These are phyloP conservation scores for Cryphonectria nitschkei DNA, from an alignment of 2,329 filamentous ascomycete genomes.

Conservation along the genomic window DNA sequence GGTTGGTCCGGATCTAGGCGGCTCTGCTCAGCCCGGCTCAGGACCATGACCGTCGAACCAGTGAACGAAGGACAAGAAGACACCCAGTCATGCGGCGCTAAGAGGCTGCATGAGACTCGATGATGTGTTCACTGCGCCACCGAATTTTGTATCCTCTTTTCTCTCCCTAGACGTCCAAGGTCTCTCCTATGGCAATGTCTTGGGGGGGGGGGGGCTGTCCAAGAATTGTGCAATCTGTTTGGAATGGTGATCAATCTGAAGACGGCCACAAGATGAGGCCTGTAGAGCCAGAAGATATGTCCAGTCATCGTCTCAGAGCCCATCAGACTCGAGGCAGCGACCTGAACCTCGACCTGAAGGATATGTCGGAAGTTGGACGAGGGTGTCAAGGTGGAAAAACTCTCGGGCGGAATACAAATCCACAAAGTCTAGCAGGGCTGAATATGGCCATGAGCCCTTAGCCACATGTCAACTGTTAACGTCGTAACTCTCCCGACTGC, in stretches of 20 bases:
- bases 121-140: conserved; percentile 9
- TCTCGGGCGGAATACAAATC: neutral
- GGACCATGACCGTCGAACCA: neutral
- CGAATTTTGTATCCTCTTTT: neutral
- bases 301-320: neutral
- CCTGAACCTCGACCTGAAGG: neutral
- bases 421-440: neutral
- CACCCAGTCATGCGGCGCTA: neutral
- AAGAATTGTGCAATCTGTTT: neutral
- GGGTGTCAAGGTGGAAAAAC: neutral
- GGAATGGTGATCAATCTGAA: neutral
- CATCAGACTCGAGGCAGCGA: neutral
- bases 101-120: conserved; percentile 3
- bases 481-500: neutral
- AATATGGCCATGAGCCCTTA: neutral
- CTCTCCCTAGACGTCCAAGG: neutral
- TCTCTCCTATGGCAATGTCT: neutral
- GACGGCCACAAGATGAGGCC: neutral
- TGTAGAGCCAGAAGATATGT: neutral
- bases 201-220: neutral
- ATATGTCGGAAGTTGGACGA: neutral
- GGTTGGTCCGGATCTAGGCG: neutral
- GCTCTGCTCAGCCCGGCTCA: conserved; percentile 4
- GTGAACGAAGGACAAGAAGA: neutral
- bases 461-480: neutral